Evolutionary conservation across 495 filamentous ascomycete species (phyloP).

Genomic region (Aspergillus nidulans): DNA sequence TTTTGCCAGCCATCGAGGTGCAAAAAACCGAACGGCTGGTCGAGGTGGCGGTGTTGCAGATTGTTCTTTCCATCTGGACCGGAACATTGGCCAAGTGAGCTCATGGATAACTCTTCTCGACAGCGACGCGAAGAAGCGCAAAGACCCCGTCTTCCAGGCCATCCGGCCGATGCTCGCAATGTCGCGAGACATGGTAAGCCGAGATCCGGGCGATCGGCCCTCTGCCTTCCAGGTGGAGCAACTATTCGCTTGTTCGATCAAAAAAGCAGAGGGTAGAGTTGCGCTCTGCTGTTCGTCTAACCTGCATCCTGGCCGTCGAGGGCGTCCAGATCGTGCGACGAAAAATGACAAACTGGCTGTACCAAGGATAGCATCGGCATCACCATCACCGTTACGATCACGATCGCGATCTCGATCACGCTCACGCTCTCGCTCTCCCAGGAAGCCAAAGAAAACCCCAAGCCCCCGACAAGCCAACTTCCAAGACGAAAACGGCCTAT

Average conservation of each 20-base stretch:
- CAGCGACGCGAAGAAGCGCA: conserved; percentile 59
- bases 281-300: conserved; percentile 21
- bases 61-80: conserved; percentile 68
- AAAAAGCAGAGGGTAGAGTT: conserved; percentile 15
- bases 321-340: not conserved
- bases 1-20: conserved; percentile 68
- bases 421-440: not conserved
- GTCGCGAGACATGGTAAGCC: conserved; percentile 41
- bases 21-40: conserved; percentile 63
- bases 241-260: conserved; percentile 16
- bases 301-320: conserved; percentile 3
- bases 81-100: conserved; percentile 70
- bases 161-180: conserved; percentile 39
- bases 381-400: not conserved
- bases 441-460: not conserved
- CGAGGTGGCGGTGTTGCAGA: conserved; percentile 68
- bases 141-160: conserved; percentile 45
- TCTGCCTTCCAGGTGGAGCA: conserved; percentile 32
- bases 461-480: not conserved
- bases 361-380: not conserved
- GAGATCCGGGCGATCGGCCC: conserved; percentile 35
- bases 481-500: conserved; percentile 4
- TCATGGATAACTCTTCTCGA: conserved; percentile 70
- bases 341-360: not conserved
- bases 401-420: not conserved